These are phyloP conservation scores for Coleophoma crateriformis DNA, from an alignment of 2,329 filamentous ascomycete genomes.

Conservation along the genomic window DNA sequence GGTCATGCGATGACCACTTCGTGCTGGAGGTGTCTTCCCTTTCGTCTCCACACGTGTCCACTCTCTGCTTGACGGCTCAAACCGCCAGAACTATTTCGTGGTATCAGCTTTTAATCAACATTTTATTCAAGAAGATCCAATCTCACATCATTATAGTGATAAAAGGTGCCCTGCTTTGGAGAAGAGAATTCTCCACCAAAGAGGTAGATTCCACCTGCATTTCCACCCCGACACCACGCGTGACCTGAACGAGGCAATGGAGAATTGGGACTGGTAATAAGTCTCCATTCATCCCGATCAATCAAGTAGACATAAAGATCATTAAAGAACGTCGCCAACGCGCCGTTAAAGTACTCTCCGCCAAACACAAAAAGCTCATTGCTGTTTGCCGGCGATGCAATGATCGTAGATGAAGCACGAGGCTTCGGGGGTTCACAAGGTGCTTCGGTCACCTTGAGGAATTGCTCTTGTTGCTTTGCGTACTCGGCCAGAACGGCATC, in stretches of 20 bases:
- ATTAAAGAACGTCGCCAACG: constrained; percentile 68
- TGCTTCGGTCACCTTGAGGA: constrained; percentile 86
- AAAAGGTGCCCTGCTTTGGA: constrained; percentile 96
- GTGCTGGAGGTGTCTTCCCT: constrained; percentile 74
- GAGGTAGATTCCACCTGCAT: constrained; percentile 76
- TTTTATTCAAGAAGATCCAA: neutral
- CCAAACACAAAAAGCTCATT: constrained; percentile 91
- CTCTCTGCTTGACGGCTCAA: constrained; percentile 79
- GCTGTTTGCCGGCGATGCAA: constrained; percentile 78
- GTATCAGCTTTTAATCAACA: no score
- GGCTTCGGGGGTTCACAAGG: constrained; percentile 69
- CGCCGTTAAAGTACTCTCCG: constrained; percentile 93
- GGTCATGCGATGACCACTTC: constrained; percentile 93
- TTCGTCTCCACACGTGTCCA: constrained; percentile 83
- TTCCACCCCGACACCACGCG: constrained; percentile 88
- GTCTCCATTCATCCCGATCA: constrained; percentile 83
- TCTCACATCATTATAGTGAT: constrained; percentile 83
- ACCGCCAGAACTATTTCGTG: constrained; percentile 66
- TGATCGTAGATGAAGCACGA: constrained; percentile 72
- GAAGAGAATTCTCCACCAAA: constrained; percentile 97
- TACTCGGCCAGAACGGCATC: constrained; percentile 92
- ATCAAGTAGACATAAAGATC: constrained; percentile 68
- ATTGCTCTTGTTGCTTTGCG: constrained; percentile 86
- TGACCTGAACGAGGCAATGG: constrained; percentile 88
- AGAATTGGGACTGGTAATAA: constrained; percentile 84